Evolutionary conservation across 306 rosid genomes (phyloP), one percentile per base, ranked within the genome.

Genomic region (Begonia masoniana): DNA sequence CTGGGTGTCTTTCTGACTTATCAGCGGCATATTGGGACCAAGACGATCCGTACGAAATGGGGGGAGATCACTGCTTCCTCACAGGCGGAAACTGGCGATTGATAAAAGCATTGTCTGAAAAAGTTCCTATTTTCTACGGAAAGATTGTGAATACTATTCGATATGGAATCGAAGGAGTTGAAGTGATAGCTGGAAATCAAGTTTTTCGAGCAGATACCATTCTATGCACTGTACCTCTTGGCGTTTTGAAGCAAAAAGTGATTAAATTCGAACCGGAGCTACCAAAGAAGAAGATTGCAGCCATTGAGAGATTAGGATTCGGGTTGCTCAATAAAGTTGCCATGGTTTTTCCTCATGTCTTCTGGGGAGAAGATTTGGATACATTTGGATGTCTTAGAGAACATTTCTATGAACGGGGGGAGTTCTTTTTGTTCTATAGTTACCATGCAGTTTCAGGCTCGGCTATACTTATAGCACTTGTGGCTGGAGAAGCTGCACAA

Each of bases 401-500:
- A 65, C 64, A 70, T 13, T 69, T 78, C 64, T 76, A 68, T 56
- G 71, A 77, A 51, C 96, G 99, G 26, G 99, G 99, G 55, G 88
- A 91, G 66, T 81, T 78, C 76, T 91, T 91, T 74, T 71, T 91
- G 66, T 91, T 91, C 67, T 91, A 85, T 56, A 47, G 79, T 61
- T 85, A 91, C 68, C 99, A 86, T 69, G 86, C 94, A 19, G 99
- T 91, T 81, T 91, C 99, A 55, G 96, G 99, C 23, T 96, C 85
- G 36, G 65, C 99, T 12, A 82, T 62, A 56, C 86, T 91, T 15
- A 54, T 91, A 61, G 96, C 94, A 6, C 76, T 91, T 16, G 99
- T 91, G 65, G 99, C 99, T 58, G 99, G 99, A 62, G 92, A 91
- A 70, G 99, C 99, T n/a, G 96, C 99, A 24, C 68, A 86, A 66